Base-by-base conservation (phyloP, 768 basidiomycete genomes). In the Russula olivacea region DNA sequence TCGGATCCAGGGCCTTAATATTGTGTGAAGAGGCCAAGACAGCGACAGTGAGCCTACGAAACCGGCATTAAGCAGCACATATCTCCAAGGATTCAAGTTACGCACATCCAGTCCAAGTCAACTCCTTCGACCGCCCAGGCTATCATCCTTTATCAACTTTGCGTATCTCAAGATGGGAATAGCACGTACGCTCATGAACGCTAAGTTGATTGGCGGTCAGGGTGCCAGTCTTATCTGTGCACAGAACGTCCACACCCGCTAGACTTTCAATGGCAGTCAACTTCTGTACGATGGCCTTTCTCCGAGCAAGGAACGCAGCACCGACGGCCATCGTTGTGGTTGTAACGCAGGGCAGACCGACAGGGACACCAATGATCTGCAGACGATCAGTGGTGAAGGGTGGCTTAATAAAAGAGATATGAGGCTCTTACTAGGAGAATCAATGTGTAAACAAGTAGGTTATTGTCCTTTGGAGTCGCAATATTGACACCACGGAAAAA, bases 231-330 rank as follows among this genome's bases (percentile, higher is more conserved):
- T 78, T 77, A 63, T 78, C 77, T 23, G 72, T 70, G 68, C 75
- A 77, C 30, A 80, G 72, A 49, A 81, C 76, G 58, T 79, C 77
- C 45, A 80, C 80, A 53, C 79, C 80, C 19, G 80, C 80, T n/a
- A 81, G 73, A 17, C 75, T 75, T 65, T 81, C 80, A 67, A 81
- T 80, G 40, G 80, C 79, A 1, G 80, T 79, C 23, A 81, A 69
- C 66, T 78, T 79, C 68, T 79, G 78, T 4, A 81, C 80, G 67
- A 81, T 80, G 14, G 77, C 77, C 62, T 80, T 73, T 21, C 74
- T 70, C 36, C 73, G 69, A 6, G 77, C 77, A 57, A 79, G 73
- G 68, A 77, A 77, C 4, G 78, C 76, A 23, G 80, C 77, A 53
- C 80, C 78, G 66, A 79, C 76, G 32, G 80, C 76, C 73, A 74